Conservation (phyloP, 257 asterid genomes). For the Forsythia viridissima region DNA sequence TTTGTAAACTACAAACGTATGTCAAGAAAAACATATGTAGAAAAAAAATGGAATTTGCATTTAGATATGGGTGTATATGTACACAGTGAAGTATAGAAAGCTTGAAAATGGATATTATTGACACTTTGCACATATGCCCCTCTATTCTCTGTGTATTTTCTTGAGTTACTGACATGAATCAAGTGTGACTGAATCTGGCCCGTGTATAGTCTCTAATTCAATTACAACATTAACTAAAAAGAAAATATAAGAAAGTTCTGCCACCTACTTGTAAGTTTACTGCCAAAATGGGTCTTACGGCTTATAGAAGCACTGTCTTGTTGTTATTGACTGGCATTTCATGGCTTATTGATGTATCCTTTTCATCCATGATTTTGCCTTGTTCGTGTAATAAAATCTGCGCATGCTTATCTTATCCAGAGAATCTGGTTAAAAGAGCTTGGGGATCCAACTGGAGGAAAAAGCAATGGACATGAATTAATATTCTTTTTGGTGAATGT, state of each 20-base stretch:
- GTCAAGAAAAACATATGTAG: background rate
- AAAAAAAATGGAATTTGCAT: background rate
- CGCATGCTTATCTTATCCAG: background rate
- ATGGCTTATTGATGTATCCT: background rate
- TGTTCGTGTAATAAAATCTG: background rate
- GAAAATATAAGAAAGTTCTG: background rate
- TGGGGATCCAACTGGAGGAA: background rate
- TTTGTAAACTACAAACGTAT: background rate
- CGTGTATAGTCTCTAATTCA: background rate
- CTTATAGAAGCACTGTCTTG: background rate
- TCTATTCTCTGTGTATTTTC: constrained; percentile 4
- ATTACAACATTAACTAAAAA: background rate
- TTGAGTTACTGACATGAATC: background rate
- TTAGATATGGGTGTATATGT: background rate
- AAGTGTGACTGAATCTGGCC: background rate
- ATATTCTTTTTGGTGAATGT: background rate
- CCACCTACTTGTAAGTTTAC: background rate
- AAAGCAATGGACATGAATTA: background rate
- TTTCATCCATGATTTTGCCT: background rate
- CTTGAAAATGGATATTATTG: background rate
- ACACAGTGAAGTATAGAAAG: background rate
- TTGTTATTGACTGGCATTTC: background rate
- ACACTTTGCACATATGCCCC: background rate
- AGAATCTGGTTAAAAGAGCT: background rate
- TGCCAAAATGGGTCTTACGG: background rate